These are phyloP conservation scores for Melaleuca quinquenervia DNA, from an alignment of 345 rosid species.

Conservation along the genomic window DNA sequence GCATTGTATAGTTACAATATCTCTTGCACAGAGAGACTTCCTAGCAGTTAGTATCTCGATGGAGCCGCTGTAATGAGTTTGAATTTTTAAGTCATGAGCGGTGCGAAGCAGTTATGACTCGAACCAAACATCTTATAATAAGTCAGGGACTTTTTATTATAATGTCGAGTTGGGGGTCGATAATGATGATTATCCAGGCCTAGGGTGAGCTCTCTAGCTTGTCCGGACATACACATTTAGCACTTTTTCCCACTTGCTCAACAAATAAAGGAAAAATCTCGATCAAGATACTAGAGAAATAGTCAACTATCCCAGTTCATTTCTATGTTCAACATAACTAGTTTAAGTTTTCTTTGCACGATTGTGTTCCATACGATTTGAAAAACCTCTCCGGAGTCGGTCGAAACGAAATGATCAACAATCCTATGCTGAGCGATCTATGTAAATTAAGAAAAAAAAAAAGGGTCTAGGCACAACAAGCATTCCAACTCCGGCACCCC, in stretches of 20 bases:
- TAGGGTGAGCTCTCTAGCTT: rapidly evolving
- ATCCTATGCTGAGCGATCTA: background rate
- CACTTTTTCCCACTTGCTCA: background rate
- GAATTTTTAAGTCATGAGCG: background rate
- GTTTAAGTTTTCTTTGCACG: background rate
- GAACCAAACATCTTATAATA: background rate
- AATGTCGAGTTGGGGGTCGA: rapidly evolving
- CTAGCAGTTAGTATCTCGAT: background rate
- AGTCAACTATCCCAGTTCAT: background rate
- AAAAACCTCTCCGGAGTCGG: background rate
- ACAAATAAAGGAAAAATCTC: background rate
- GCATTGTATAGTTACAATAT: background rate
- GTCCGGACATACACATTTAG: background rate
- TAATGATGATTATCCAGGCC: background rate
- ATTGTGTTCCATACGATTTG: background rate
- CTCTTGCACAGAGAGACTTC: background rate
- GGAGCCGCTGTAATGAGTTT: rapidly evolving
- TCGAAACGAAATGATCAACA: background rate
- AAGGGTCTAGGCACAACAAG: background rate
- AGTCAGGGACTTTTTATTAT: rapidly evolving
- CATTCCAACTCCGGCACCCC: background rate
- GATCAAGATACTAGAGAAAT: background rate
- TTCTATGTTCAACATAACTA: background rate
- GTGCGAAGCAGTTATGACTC: background rate
- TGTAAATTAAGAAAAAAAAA: background rate